Conservation (phyloP, 1,284 basidiomycete genomes). For the Ganoderma lingzhi region DNA sequence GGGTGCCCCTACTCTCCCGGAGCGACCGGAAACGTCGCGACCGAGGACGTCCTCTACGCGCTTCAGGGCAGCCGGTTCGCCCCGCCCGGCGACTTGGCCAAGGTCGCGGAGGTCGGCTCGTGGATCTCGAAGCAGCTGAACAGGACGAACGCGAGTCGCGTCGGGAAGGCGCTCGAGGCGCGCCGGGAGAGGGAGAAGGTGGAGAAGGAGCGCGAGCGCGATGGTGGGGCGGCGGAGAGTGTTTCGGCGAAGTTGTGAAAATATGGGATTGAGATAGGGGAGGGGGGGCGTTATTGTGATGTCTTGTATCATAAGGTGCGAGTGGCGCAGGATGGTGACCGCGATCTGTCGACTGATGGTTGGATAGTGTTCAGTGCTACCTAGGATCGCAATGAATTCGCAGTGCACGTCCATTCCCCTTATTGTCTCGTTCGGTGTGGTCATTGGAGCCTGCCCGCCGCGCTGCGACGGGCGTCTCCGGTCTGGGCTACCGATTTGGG, state of each 20-base stretch:
- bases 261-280: not conserved
- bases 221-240: slow-evolving; percentile 27
- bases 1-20: slow-evolving; percentile 97
- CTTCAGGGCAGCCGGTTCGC: slow-evolving; percentile 76
- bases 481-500: not conserved
- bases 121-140: slow-evolving; percentile 82
- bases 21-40: slow-evolving; percentile 93
- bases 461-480: not conserved
- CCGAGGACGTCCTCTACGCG: slow-evolving; percentile 90
- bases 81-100: slow-evolving; percentile 67
- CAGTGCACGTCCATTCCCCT: not conserved
- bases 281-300: not conserved
- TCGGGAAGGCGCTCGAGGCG: slow-evolving; percentile 80
- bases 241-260: slow-evolving; percentile 29
- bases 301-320: slow-evolving; percentile 13
- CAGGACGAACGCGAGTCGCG: slow-evolving; percentile 80
- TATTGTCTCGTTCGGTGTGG: not conserved
- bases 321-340: slow-evolving; percentile 6
- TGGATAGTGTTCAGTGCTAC: not conserved
- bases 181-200: slow-evolving; percentile 49
- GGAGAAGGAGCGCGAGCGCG: slow-evolving; percentile 39
- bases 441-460: not conserved
- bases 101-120: slow-evolving; percentile 77
- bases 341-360: not conserved
- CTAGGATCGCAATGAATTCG: not conserved